These are phyloP conservation scores for Clavariopsis aquatica DNA, from an alignment of 495 filamentous ascomycete genomes.

Conservation along the genomic window DNA sequence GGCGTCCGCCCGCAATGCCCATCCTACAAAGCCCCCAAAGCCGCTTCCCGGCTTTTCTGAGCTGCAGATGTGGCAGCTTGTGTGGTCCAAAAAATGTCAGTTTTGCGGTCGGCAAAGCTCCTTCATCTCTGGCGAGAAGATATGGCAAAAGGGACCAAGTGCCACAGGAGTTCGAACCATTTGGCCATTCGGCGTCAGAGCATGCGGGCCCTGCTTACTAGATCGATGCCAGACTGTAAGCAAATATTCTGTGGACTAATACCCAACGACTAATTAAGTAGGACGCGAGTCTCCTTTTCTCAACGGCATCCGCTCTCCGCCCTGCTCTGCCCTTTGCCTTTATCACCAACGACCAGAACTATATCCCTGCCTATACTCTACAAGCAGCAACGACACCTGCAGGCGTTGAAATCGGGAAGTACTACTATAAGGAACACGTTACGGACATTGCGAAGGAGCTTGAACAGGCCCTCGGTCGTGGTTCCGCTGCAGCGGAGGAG, in stretches of 20 bases:
- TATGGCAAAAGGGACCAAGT: constrained; percentile 57
- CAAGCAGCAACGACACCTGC: constrained; percentile 52
- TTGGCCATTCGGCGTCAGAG: constrained; percentile 66
- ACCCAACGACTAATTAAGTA: constrained; percentile 39
- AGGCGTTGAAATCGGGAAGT: constrained; percentile 58
- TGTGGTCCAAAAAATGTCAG: constrained; percentile 56
- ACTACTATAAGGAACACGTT: constrained; percentile 62
- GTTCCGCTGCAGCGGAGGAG: constrained; percentile 63
- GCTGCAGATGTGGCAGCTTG: constrained; percentile 64
- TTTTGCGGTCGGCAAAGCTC: constrained; percentile 50
- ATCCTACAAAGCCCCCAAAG: constrained; percentile 57
- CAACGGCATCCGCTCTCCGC: constrained; percentile 56
- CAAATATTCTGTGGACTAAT: background rate
- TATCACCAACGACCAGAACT: constrained; percentile 57
- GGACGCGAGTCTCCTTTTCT: constrained; percentile 68
- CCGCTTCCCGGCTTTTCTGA: constrained; percentile 59
- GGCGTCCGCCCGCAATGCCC: constrained; percentile 58
- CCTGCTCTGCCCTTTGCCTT: constrained; percentile 66
- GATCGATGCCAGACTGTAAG: constrained; percentile 61
- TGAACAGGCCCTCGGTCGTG: constrained; percentile 58
- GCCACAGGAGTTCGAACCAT: constrained; percentile 54
- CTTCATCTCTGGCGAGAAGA: constrained; percentile 37
- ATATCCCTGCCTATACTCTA: constrained; percentile 55
- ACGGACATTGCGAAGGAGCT: constrained; percentile 57
- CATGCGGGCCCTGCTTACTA: constrained; percentile 64